Conservation (phyloP, 768 basidiomycete genomes). For the Lentinula detonsa region DNA sequence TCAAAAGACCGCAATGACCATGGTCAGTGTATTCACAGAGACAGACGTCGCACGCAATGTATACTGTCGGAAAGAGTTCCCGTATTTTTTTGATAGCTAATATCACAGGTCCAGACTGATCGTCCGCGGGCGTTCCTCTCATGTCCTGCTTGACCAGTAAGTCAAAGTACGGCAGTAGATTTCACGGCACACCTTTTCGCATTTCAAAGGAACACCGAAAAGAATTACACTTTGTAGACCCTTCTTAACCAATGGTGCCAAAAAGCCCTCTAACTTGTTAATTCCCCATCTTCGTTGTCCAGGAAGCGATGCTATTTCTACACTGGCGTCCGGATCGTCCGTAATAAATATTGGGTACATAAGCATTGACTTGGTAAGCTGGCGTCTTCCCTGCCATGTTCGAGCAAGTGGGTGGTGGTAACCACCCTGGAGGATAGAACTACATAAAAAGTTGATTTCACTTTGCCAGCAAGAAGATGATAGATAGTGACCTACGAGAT, state of each 20-base stretch:
- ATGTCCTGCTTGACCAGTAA: slow-evolving; percentile 50
- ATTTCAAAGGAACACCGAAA: slow-evolving; percentile 86
- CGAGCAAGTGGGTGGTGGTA: slow-evolving; percentile 90
- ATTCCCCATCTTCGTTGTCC: slow-evolving; percentile 93
- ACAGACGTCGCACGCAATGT: slow-evolving; percentile 94
- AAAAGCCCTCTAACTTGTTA: slow-evolving; percentile 84
- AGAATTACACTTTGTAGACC: slow-evolving; percentile 90
- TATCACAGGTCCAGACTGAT: slow-evolving; percentile 87
- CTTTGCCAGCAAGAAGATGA: background rate
- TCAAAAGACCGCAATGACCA: slow-evolving; percentile 87
- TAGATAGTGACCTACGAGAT: slow-evolving; percentile 4
- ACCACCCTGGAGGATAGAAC: slow-evolving; percentile 86
- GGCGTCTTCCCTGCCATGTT: slow-evolving; percentile 77
- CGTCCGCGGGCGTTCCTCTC: slow-evolving; percentile 85
- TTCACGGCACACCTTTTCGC: slow-evolving; percentile 53
- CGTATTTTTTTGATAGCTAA: slow-evolving; percentile 81
- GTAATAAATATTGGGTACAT: slow-evolving; percentile 99
- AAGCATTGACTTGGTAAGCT: slow-evolving; percentile 86
- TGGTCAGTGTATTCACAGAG: slow-evolving; percentile 99
- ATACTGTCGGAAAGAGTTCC: slow-evolving; percentile 71
- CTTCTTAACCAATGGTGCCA: slow-evolving; percentile 83
- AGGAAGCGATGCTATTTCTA: slow-evolving; percentile 71
- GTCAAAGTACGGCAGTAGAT: background rate
- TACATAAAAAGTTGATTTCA: slow-evolving; percentile 14
- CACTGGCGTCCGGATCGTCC: slow-evolving; percentile 84